Conservation (phyloP, 164 flowering plant genomes). For the Magnolia kwangsiensis region DNA sequence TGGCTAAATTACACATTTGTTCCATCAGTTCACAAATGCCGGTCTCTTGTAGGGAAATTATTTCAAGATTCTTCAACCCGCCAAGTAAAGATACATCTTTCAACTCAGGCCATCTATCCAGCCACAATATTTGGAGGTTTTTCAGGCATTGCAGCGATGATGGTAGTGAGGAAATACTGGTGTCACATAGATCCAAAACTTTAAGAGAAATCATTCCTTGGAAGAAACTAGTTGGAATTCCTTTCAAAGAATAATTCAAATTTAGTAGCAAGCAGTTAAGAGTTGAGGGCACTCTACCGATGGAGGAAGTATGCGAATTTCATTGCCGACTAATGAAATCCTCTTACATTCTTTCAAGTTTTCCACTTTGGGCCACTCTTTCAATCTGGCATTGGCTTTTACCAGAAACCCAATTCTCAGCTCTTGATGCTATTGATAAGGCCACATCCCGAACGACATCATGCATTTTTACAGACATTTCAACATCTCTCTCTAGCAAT, state of each 20-base stretch:
- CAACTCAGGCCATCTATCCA: background rate
- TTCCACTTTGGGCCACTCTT: background rate
- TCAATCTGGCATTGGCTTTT: background rate
- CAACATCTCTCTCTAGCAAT: conserved; percentile 1
- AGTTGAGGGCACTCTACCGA: background rate
- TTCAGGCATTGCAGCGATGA: background rate
- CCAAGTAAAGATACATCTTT: background rate
- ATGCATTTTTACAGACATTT: conserved; percentile 1
- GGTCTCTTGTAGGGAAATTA: background rate
- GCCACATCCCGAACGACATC: conserved; percentile 9
- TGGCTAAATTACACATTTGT: background rate
- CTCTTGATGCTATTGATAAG: conserved; percentile 2
- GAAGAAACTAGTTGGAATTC: conserved; percentile 1
- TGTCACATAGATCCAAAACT: conserved; percentile 6
- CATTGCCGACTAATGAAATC: conserved; percentile 3
- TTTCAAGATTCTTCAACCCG: background rate
- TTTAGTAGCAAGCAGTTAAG: background rate
- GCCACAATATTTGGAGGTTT: background rate
- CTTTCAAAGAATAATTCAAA: background rate
- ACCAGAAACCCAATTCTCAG: background rate
- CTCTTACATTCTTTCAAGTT: background rate
- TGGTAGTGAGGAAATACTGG: background rate
- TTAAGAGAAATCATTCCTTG: conserved; percentile 5
- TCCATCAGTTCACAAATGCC: background rate
- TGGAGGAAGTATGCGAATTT: background rate